A percentile compares a stretch with the other conserved stretches of the same genome.
These are phyloP conservation scores for Stentor roeselii DNA, from an alignment of 73 alveolate genomes.

Conservation along the genomic window DNA sequence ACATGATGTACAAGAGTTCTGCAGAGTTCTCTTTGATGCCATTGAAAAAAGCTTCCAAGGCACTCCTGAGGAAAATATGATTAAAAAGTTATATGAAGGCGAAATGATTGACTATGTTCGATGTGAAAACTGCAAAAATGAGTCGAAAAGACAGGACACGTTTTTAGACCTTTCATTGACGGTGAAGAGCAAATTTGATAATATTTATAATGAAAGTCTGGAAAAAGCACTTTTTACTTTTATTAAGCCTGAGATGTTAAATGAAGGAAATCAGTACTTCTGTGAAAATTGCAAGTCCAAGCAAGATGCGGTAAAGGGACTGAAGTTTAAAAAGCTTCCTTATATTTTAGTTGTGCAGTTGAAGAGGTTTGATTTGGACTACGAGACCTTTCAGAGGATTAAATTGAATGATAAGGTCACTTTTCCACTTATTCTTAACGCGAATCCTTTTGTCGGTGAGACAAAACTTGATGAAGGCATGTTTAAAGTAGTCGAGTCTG, in stretches of 20 bases:
- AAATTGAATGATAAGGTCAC: conserved; percentile 78
- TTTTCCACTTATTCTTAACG: conserved; percentile 63
- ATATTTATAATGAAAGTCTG: conserved; percentile 70
- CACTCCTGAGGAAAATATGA: conserved; percentile 52
- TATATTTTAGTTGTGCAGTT: conserved; percentile 69
- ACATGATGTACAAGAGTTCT: conserved; percentile 81
- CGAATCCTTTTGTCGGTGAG: conserved; percentile 54
- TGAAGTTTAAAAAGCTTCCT: conserved; percentile 67
- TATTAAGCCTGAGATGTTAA: conserved; percentile 82
- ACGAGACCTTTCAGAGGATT: conserved; percentile 60
- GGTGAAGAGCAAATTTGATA: conserved; percentile 75
- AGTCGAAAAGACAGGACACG: conserved; percentile 53
- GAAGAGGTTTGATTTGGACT: conserved; percentile 84
- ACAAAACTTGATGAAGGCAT: background rate
- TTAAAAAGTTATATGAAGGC: conserved; percentile 66
- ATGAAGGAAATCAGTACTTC: conserved; percentile 76
- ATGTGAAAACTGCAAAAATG: conserved; percentile 85
- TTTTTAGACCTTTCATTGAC: conserved; percentile 87
- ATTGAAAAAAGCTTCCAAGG: conserved; percentile 68
- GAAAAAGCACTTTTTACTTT: conserved; percentile 87
- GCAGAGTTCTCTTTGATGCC: conserved; percentile 94
- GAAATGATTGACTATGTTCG: conserved; percentile 56
- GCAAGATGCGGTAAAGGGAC: conserved; percentile 87
- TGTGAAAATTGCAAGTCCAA: conserved; percentile 85
- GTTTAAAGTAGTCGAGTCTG: background rate